phyloP scores from a whole-genome alignment of 306 rosid genomes.

The Calophaca sinica region DNA sequence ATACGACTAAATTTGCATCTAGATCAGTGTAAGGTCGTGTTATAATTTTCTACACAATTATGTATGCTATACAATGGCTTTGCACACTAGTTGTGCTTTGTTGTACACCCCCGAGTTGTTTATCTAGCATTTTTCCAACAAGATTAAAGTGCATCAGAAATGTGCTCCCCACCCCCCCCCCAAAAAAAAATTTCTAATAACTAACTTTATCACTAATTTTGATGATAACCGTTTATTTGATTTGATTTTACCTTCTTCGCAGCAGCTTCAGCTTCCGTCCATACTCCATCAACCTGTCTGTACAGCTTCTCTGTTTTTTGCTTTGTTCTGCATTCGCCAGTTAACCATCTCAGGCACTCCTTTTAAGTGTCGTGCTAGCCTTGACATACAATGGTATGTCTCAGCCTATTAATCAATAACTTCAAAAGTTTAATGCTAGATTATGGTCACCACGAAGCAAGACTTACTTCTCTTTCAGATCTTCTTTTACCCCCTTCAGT shows the following conservation, averaged over 20 bases:
- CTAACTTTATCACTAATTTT: conserved; percentile 15
- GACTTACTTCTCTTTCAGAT: conserved; percentile 73
- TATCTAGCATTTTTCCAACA: background rate
- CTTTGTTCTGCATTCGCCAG: conserved; percentile 97
- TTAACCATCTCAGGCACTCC: conserved; percentile 90
- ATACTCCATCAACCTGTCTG: conserved; percentile 86
- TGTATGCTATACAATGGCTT: conserved; percentile 35
- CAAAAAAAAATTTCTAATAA: background rate
- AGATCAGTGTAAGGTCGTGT: conserved; percentile 7
- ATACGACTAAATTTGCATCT: background rate
- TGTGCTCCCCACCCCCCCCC: background rate
- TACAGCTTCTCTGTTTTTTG: conserved; percentile 87
- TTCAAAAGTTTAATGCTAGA: conserved; percentile 27
- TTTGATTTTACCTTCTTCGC: conserved; percentile 75
- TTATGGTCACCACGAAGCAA: conserved; percentile 34
- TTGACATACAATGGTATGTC: conserved; percentile 99
- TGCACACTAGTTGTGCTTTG: background rate
- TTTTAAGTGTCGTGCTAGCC: conserved; percentile 76
- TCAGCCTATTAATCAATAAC: conserved; percentile 65
- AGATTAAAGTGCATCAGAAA: background rate
- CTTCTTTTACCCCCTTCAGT: conserved; percentile 81
- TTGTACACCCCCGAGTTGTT: conserved; percentile 3
- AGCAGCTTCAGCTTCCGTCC: conserved; percentile 88
- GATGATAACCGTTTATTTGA: conserved; percentile 10
- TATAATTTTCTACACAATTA: conserved; percentile 20